A percentile compares a stretch with the other conserved stretches of the same genome.
Evolutionary conservation across 441 rosid genomes (phyloP).

Genomic region (Populus hybrid): DNA sequence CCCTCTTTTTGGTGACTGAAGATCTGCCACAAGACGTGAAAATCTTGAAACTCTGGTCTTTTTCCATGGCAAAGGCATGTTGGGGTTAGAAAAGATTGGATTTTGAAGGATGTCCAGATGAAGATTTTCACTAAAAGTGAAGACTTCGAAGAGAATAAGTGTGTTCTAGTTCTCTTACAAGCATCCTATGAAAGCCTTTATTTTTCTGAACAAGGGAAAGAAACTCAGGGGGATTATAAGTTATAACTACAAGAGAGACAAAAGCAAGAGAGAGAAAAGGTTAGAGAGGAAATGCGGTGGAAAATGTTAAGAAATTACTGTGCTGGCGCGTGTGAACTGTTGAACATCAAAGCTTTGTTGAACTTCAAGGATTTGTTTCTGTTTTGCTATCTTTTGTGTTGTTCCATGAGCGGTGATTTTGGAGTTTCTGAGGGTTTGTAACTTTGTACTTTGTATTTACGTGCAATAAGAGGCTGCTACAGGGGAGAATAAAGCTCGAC

Average conservation of each 20-base stretch:
- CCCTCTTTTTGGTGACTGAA: conserved; percentile 23
- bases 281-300: not conserved
- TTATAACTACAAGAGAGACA: not conserved
- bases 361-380: too few species aligned
- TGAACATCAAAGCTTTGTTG: not conserved
- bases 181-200: not conserved
- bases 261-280: not conserved
- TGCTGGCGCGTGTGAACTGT: not conserved
- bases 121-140: not conserved
- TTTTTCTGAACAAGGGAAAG: not conserved
- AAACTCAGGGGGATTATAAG: not conserved
- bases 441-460: not conserved
- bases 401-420: not conserved
- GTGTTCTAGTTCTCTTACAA: not conserved
- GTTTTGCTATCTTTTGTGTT: not conserved
- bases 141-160: not conserved
- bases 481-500: not conserved
- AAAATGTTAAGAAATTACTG: not conserved
- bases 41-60: conserved; percentile 49
- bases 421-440: not conserved
- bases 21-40: conserved; percentile 66
- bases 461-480: not conserved
- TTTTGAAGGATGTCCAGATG: not conserved
- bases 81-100: not conserved
- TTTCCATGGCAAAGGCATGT: conserved; percentile 85